Evolutionary conservation across 768 basidiomycete species (phyloP), one percentile per base, ranked within the genome.

Genomic region (Rhodotorula kratochvilovae): DNA sequence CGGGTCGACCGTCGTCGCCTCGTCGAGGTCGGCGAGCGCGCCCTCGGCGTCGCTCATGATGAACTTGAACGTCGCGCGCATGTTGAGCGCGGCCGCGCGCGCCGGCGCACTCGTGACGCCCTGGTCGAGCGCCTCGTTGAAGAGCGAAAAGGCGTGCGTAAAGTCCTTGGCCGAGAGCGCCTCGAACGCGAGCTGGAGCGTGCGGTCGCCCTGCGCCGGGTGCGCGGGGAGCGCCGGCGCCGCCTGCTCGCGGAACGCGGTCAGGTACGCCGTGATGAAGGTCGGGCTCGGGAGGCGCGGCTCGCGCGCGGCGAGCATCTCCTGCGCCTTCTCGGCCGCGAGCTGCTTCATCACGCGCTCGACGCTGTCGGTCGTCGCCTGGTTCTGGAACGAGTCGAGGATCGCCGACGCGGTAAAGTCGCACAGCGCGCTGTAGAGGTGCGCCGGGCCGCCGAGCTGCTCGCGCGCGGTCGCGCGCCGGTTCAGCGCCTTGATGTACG

Each of bases 321-420:
- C 86, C 27, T 85, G 81, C 0, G 91, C 90, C 80, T 89, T 88
- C 77, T 87, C 83, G 2, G 84, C 81, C 0, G 95, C 85, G 43
- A 96, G 81, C 71, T 87, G 87, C 81, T 94, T 93, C 78, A 98
- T 81, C 29, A 95, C 90, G n/a, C 92, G 87, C 80, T 98, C 96
- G 15, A 98, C 92, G 0, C 90, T 83, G 63, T 87, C 84, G 8
- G 89, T 86, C 3, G 92, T 89, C 1, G 82, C 76, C 72, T 90
- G 86, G 78, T 94, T 92, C 79, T 88, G 85, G 86, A 98, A 96
- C 77, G 89, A 88, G 80, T 94, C 92, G 53, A 99, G 85, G 74
- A 99, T 95, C 25, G 94, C 92, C 0, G 90, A 88, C n/a, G 95
- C 91, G 0, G 95, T 97, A 83, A 88, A 98, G 80, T 99, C 95